Base-by-base conservation (phyloP, 768 basidiomycete species). In the Psilocybe sp. region DNA sequence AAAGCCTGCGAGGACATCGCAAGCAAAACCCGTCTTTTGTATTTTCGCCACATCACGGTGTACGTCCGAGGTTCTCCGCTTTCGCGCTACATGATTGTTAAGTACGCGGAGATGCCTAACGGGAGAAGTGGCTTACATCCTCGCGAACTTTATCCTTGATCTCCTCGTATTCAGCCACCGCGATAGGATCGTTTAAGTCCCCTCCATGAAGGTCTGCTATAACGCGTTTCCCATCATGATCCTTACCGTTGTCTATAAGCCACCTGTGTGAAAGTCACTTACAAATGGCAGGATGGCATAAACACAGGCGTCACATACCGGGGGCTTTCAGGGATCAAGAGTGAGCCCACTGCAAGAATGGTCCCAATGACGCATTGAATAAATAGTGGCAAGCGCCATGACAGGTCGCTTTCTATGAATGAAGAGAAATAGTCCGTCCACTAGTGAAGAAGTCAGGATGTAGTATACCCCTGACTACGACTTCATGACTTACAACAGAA, bases 1-100 rank as follows among this genome's bases (percentile, higher is more conserved):
- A 97, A 96, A 37, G 91, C 89, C 66, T 97, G 95, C 48, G 92
- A 92, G 15, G 89, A 91, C 91, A 95, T 95, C 13, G 95, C 95
- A 40, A 98, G 80, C 54, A 97, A 64, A 10, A 98, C 93, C 32
- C 94, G 77, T 28, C 85, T 84, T 60, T 87, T 87, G 64, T 98
- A 97, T 59, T 81, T 79, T 58, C 68, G 82, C 92, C 94, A 98
- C 84, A 98, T 89, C 35, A 76, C 75, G 28, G 62, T 60, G 68
- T 98, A 98, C 1, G 84, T 78, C 41, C 92, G 78, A 39, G 74
- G 85, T 54, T 88, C 91, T 18, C 85, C 87, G 20, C 81, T 79
- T 42, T 84, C 82, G 12, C 89, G 84, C 91, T 95, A 18, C 40
- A 40, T 32, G 28, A 49, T 36, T 23, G 23, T 36, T 47, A 32